A percentile compares a stretch with the other conserved stretches of the same genome.
Evolutionary conservation across 2,329 filamentous ascomycete genomes (phyloP).

Genomic region (Penicillium carneum): DNA sequence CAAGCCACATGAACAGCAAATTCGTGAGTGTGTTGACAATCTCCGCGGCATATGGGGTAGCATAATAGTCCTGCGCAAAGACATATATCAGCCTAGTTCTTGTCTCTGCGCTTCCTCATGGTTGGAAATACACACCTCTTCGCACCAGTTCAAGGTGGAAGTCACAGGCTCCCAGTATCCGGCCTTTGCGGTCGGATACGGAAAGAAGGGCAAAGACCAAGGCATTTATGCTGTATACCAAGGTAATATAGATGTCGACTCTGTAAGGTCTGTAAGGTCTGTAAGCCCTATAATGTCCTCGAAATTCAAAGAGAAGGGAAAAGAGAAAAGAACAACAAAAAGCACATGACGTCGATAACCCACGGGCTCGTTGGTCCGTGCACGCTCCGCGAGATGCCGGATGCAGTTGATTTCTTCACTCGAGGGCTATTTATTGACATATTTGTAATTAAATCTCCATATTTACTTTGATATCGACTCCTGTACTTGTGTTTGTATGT

Average conservation of each 20-base stretch:
- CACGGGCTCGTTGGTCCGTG: constrained; percentile 21
- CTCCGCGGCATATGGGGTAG: constrained; percentile 77
- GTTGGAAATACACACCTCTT: constrained; percentile 64
- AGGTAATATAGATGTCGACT: constrained; percentile 1
- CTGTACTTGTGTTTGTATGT: not conserved
- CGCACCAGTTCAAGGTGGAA: constrained; percentile 79
- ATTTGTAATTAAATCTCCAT: too few relatives aligned
- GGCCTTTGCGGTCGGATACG: constrained; percentile 57
- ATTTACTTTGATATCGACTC: not conserved
- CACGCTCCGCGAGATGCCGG: constrained; percentile 35
- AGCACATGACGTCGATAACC: constrained; percentile 34
- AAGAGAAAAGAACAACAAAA: constrained; percentile 10
- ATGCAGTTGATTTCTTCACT: constrained; percentile 1
- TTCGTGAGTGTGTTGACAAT: constrained; percentile 85
- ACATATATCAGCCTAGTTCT: constrained; percentile 3
- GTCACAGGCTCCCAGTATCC: constrained; percentile 75
- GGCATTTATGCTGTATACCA: constrained; percentile 35
- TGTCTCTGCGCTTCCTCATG: not conserved
- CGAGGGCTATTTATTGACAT: not conserved
- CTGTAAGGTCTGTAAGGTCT: not conserved
- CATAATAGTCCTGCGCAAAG: constrained; percentile 71
- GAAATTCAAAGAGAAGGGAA: constrained; percentile 2
- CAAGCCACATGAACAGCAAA: constrained; percentile 78
- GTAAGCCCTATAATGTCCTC: not conserved
- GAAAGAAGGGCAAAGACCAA: constrained; percentile 45